Evolutionary conservation across 257 asterid species (phyloP).

Genomic region (Primulina huaijiensis): DNA sequence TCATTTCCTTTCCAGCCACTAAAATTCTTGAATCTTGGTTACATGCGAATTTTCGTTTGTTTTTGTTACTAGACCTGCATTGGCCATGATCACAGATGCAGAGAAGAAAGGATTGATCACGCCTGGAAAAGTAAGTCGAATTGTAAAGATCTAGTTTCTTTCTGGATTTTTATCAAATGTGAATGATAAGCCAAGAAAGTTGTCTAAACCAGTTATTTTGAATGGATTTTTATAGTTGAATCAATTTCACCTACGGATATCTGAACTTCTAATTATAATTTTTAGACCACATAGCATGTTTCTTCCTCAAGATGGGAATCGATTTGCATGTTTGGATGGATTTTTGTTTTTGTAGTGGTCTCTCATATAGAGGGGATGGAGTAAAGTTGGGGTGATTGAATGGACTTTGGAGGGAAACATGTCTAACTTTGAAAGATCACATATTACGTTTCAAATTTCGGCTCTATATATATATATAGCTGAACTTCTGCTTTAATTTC

Average conservation of each 20-base stretch:
- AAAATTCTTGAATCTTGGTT: neutral
- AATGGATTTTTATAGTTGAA: neutral
- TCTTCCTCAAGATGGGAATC: too few relatives aligned
- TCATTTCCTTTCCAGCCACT: too few relatives aligned
- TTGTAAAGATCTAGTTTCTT: neutral
- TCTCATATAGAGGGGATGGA: neutral
- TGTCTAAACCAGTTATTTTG: neutral
- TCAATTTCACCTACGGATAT: too few relatives aligned
- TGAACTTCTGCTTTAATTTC: neutral
- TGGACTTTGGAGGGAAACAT: neutral
- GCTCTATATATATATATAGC: neutral
- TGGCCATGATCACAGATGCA: slow-evolving; percentile 84
- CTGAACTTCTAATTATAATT: too few relatives aligned
- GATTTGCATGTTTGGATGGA: too few relatives aligned
- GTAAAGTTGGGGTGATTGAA: too few relatives aligned
- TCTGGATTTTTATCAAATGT: neutral
- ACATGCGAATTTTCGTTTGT: neutral
- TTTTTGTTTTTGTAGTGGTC: neutral
- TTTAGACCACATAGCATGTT: too few relatives aligned
- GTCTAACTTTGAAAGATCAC: neutral
- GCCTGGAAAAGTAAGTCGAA: slow-evolving; percentile 63
- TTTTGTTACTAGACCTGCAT: slow-evolving; percentile 61
- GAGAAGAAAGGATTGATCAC: slow-evolving; percentile 80
- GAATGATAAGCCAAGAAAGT: neutral
- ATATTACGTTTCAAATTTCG: neutral